Conservation (phyloP, 768 basidiomycete species). For the Cyclocybe aegerita region DNA sequence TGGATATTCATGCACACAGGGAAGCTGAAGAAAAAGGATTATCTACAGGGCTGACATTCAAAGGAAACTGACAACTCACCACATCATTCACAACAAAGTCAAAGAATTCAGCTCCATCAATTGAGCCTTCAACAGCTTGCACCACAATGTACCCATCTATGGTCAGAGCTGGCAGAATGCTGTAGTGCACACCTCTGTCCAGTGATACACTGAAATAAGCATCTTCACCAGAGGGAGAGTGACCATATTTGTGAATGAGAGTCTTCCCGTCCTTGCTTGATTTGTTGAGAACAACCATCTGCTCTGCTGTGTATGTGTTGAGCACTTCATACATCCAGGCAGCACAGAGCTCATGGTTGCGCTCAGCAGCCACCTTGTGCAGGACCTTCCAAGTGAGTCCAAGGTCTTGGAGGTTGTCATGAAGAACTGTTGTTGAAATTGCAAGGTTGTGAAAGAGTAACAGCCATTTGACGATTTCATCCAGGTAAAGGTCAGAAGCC, state of each 20-base stretch:
- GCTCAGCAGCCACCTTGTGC: no score
- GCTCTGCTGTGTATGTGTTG: no score
- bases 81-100: conserved; percentile 4
- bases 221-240: background rate
- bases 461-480: no score
- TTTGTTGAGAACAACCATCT: background rate
- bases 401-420: no score
- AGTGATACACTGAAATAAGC: background rate
- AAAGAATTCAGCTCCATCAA: conserved; percentile 6
- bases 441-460: no score
- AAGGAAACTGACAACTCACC: background rate
- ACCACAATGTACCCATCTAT: conserved; percentile 6
- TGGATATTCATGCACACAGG: conserved; percentile 2
- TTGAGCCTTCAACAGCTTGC: conserved; percentile 7
- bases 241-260: no score
- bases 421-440: no score
- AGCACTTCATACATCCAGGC: no score
- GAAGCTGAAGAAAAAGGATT: background rate
- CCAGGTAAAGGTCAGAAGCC: no score
- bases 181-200: conserved; percentile 5
- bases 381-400: no score
- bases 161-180: conserved; percentile 6
- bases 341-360: no score
- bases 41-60: background rate
- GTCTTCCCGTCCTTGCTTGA: background rate